Base-by-base conservation (phyloP, 2,329 filamentous ascomycete species). In the Neofusicoccum cordaticola region DNA sequence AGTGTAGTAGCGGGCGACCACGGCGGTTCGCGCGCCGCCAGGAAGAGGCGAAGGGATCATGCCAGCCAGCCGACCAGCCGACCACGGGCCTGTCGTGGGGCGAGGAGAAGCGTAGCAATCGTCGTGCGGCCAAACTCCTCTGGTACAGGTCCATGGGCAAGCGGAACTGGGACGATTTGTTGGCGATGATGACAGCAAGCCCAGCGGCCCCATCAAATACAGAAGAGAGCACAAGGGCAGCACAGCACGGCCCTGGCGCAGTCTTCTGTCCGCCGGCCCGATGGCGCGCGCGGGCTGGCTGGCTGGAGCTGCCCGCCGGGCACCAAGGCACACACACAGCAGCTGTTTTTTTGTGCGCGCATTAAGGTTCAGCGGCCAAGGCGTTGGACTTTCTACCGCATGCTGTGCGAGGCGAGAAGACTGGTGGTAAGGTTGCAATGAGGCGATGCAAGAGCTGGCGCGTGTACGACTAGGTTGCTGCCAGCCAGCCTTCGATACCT, bases 331-430 rank as follows among this genome's bases (percentile, higher is more conserved):
- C 27, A 5, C 27, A 31, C 27, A 31, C 27, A 31, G 27, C 27
- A 31, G 27, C n/a, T 47, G 56, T 47, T 41, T 41, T 60, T 41
- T 47, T 60, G 42, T 60, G 56, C 39, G 56, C 56, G 11, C n/a
- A 12, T 45, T 47, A 47, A 47, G 42, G 56, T 60, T 60, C 56
- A 17, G 9, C 11, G 41, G 56, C 56, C 56, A 47, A 60, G 56
- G 56, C 42, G 42, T 60, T 60, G 56, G 56, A 60, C 15, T 45
- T 31, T 31, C 27, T 31, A 31, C 27, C 27, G 27, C 42, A 37
- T 53, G 50, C 50, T 37, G 50, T 53, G 34, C 34, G 50, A 53
- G 5, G 50, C 15, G 4, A 37, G 50, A 19, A 17, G 4, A 17
- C n/a, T 17, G 50, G 17, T 53, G 34, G 50, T 53, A 53, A 17